A percentile compares a stretch with the other conserved stretches of the same genome.
Evolutionary conservation across 2,329 filamentous ascomycete genomes (phyloP).

Genomic region (Ophiostoma ulmi): DNA sequence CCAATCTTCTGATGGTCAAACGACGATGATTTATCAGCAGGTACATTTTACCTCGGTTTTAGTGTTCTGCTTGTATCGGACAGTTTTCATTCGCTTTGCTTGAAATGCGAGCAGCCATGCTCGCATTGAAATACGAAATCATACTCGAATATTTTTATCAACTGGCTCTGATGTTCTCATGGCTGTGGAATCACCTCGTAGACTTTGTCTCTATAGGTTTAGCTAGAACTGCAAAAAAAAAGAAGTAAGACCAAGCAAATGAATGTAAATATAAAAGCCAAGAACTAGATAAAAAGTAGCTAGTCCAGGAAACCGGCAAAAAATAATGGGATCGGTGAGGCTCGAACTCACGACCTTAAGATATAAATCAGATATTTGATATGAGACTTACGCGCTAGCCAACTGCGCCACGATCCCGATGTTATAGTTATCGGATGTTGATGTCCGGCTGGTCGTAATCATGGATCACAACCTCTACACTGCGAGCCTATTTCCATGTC

Average conservation of each 20-base stretch:
- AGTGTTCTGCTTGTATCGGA: no score
- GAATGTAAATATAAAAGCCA: neutral
- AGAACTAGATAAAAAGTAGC: neutral
- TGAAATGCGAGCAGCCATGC: neutral
- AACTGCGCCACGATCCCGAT: constrained; percentile 17
- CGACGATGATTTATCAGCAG: neutral
- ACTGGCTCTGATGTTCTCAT: neutral
- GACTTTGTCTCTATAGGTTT: neutral
- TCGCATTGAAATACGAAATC: neutral
- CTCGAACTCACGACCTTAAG: constrained; percentile 29
- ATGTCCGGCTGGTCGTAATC: constrained; percentile 5
- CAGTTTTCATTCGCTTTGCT: neutral
- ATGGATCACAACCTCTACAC: neutral
- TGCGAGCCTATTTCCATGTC: neutral
- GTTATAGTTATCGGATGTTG: neutral
- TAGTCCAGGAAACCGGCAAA: neutral
- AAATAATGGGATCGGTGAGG: constrained; percentile 27
- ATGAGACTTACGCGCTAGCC: constrained; percentile 18
- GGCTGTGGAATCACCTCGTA: neutral
- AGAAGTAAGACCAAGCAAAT: neutral
- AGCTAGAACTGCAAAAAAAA: neutral
- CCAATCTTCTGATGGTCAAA: neutral
- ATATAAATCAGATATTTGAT: constrained; percentile 16
- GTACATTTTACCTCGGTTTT: no score
- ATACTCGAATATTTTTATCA: neutral